phyloP scores from a whole-genome alignment of 768 basidiomycete species.

The Auricularia cornea region DNA sequence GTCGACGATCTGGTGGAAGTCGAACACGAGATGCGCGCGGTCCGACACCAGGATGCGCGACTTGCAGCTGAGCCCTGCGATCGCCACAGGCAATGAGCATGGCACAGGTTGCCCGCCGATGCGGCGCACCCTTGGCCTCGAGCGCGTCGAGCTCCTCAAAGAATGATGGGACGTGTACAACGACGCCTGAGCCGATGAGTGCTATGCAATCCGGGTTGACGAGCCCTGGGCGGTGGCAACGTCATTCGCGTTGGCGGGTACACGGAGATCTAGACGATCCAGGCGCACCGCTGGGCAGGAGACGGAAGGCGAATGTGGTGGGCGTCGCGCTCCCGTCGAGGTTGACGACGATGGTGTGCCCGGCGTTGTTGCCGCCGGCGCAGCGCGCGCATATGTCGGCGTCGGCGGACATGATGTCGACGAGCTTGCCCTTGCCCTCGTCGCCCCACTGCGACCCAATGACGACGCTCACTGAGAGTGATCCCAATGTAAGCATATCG shows the following conservation, averaged over 20 bases:
- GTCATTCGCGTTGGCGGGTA: not conserved
- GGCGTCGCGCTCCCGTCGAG: conserved; percentile 56
- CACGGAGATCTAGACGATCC: not conserved
- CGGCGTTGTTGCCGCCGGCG: conserved; percentile 98
- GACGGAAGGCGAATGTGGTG: conserved; percentile 91
- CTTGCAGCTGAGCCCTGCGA: conserved; percentile 72
- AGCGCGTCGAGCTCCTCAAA: conserved; percentile 87
- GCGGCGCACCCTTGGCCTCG: conserved; percentile 61
- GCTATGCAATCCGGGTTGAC: conserved; percentile 81
- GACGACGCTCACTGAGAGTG: conserved; percentile 52
- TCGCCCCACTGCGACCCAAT: conserved; percentile 90
- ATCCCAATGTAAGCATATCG: not conserved
- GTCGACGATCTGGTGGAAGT: conserved; percentile 99
- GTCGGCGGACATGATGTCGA: conserved; percentile 88
- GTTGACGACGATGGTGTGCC: conserved; percentile 92
- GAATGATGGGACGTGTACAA: conserved; percentile 91
- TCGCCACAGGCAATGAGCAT: not conserved
- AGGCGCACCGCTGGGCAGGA: conserved; percentile 79
- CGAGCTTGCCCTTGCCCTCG: conserved; percentile 92
- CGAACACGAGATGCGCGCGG: conserved; percentile 94
- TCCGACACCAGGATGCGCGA: conserved; percentile 88
- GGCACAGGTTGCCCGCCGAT: not conserved
- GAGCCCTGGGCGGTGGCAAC: conserved; percentile 45
- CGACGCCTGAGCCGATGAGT: conserved; percentile 91
- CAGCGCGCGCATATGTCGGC: conserved; percentile 91